Percentiles rank a stretch among this genome's conserved stretches.
Conservation (phyloP, 257 asterid genomes). For the Lantana camara region DNA sequence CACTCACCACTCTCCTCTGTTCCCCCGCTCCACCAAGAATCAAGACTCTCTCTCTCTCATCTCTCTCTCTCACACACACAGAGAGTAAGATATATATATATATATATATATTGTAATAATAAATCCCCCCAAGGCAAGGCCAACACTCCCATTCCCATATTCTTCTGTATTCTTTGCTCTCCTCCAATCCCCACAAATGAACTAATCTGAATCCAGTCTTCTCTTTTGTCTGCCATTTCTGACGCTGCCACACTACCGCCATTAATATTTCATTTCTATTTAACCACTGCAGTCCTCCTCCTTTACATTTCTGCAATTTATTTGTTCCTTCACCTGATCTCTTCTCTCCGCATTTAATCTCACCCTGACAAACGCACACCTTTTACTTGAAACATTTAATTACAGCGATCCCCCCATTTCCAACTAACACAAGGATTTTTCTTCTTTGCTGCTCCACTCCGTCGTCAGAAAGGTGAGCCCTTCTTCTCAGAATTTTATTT, state of each 20-base stretch:
- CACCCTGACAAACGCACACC: neutral
- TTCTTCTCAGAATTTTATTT: neutral
- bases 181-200: slow-evolving; percentile 28
- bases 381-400: neutral
- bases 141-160: neutral
- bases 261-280: slow-evolving; percentile 15
- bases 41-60: neutral
- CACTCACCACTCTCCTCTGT: slow-evolving; percentile 27
- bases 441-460: slow-evolving; percentile 1
- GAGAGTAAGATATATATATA: no score
- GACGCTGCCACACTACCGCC: slow-evolving; percentile 27
- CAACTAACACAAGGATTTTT: neutral
- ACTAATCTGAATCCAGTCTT: slow-evolving; percentile 27
- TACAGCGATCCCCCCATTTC: neutral
- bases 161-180: neutral
- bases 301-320: slow-evolving; percentile 16
- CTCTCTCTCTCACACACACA: no score
- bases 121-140: no score
- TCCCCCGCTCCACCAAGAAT: slow-evolving; percentile 33
- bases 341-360: slow-evolving; percentile 10
- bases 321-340: neutral
- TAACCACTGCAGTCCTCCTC: slow-evolving; percentile 12
- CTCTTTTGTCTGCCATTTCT: slow-evolving; percentile 28
- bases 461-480: slow-evolving; percentile 23
- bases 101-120: no score